Evolutionary conservation across 352 stramenopile genomes (phyloP).

Genomic region (Phytophthora cryptogea): DNA sequence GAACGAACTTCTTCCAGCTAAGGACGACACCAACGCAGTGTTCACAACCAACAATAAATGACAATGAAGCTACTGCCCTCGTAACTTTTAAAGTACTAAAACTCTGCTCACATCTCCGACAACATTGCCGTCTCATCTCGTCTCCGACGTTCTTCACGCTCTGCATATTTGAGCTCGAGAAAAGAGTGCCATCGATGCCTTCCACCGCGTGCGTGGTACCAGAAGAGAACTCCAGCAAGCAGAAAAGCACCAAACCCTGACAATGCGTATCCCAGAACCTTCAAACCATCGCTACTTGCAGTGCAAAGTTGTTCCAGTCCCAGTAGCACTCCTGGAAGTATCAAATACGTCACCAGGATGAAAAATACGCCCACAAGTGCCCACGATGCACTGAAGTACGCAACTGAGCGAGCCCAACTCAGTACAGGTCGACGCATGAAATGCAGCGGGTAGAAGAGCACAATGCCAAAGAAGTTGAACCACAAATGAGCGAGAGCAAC

Average conservation of each 20-base stretch:
- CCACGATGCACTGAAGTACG: conserved; percentile 62
- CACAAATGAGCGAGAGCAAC: conserved; percentile 90
- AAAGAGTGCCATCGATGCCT: conserved; percentile 37
- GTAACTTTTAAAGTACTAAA: background rate
- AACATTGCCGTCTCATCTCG: conserved; percentile 27
- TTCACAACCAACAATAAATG: conserved; percentile 12
- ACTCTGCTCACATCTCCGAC: conserved; percentile 10
- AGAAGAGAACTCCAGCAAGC: conserved; percentile 16
- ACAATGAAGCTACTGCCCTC: conserved; percentile 4
- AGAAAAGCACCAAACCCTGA: conserved; percentile 17
- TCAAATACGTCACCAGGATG: conserved; percentile 43
- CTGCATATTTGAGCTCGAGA: conserved; percentile 44
- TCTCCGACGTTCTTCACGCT: conserved; percentile 30
- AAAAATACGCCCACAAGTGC: conserved; percentile 49
- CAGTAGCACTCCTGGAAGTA: conserved; percentile 44
- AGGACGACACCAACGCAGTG: background rate
- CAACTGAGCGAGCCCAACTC: conserved; percentile 64
- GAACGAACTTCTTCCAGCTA: conserved; percentile 1
- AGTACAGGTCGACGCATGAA: conserved; percentile 81
- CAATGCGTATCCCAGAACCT: conserved; percentile 36
- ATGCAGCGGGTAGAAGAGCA: conserved; percentile 91
- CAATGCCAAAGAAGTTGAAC: conserved; percentile 90
- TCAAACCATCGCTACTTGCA: conserved; percentile 11
- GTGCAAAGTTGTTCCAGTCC: conserved; percentile 58
- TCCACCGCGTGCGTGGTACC: conserved; percentile 40